Evolutionary conservation across 2,329 filamentous ascomycete genomes (phyloP).

Genomic region (Botrytis elliptica): DNA sequence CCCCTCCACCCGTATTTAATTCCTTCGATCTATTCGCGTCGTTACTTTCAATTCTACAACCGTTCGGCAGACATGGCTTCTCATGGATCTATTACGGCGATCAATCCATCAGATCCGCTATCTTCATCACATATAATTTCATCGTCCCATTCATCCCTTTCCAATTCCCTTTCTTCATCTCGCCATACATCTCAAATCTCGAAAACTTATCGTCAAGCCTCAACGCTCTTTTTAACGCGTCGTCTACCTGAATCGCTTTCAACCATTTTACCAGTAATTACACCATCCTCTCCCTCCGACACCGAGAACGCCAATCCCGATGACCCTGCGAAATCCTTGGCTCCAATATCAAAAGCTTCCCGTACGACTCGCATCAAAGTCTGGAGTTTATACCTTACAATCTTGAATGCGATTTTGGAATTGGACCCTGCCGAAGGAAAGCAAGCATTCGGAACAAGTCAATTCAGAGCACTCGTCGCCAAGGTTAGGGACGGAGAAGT

Average conservation of each 20-base stretch:
- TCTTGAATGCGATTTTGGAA: conserved; percentile 87
- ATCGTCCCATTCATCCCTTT: conserved; percentile 68
- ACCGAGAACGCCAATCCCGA: conserved; percentile 40
- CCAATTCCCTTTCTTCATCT: conserved; percentile 54
- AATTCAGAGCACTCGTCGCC: conserved; percentile 78
- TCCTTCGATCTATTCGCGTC: neutral
- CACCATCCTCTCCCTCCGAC: conserved; percentile 43
- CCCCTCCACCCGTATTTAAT: neutral
- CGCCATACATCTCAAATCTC: conserved; percentile 73
- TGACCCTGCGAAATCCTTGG: conserved; percentile 41
- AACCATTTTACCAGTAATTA: conserved; percentile 79
- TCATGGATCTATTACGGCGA: conserved; percentile 33
- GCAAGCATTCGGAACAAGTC: conserved; percentile 77
- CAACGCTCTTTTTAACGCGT: conserved; percentile 90
- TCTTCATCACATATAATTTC: conserved; percentile 59
- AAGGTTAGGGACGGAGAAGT: conserved; percentile 86
- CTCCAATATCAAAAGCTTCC: conserved; percentile 75
- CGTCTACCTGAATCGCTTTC: conserved; percentile 86
- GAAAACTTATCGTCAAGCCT: conserved; percentile 90
- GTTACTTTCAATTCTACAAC: conserved; percentile 2
- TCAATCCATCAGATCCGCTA: conserved; percentile 41
- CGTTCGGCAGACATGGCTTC: conserved; percentile 31
- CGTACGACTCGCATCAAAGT: conserved; percentile 87
- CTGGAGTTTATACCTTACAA: conserved; percentile 94
- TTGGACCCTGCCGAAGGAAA: conserved; percentile 89